Evolutionary conservation across 2,329 filamentous ascomycete species (phyloP).

Genomic region (Beauveria brongniartii): DNA sequence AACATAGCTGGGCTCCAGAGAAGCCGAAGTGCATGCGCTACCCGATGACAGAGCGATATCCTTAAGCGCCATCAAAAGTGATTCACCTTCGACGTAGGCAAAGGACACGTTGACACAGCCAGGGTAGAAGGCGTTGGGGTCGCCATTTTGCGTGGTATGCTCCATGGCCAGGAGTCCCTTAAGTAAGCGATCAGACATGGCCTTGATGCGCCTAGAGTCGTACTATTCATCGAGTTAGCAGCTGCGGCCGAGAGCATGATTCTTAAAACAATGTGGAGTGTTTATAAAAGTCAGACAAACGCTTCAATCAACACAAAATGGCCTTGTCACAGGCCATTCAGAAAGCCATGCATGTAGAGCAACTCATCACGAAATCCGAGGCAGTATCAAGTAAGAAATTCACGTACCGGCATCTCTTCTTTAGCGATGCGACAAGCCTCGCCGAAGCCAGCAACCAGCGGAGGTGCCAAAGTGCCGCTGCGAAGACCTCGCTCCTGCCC

Average conservation of each 20-base stretch:
- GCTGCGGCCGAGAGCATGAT: not conserved
- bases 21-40: conserved; percentile 94
- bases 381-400: conserved; percentile 14
- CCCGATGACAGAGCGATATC: conserved; percentile 96
- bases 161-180: conserved; percentile 81
- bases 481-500: conserved; percentile 92
- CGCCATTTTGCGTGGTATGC: conserved; percentile 87
- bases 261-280: conserved; percentile 9
- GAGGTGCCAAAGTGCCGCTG: conserved; percentile 87
- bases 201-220: conserved; percentile 75
- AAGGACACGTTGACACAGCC: conserved; percentile 98
- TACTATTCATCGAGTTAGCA: conserved; percentile 52
- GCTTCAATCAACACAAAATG: conserved; percentile 53
- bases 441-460: conserved; percentile 84
- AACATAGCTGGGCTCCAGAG: conserved; percentile 92
- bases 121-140: conserved; percentile 75
- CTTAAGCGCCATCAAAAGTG: conserved; percentile 94
- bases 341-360: conserved; percentile 88
- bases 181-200: conserved; percentile 74
- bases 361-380: conserved; percentile 59
- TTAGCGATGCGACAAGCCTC: conserved; percentile 90
- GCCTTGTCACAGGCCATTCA: conserved; percentile 61
- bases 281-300: conserved; percentile 49
- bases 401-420: conserved; percentile 80
- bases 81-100: conserved; percentile 96